phyloP scores from a whole-genome alignment of 495 filamentous ascomycete genomes.

The Penicillium paradoxum region DNA sequence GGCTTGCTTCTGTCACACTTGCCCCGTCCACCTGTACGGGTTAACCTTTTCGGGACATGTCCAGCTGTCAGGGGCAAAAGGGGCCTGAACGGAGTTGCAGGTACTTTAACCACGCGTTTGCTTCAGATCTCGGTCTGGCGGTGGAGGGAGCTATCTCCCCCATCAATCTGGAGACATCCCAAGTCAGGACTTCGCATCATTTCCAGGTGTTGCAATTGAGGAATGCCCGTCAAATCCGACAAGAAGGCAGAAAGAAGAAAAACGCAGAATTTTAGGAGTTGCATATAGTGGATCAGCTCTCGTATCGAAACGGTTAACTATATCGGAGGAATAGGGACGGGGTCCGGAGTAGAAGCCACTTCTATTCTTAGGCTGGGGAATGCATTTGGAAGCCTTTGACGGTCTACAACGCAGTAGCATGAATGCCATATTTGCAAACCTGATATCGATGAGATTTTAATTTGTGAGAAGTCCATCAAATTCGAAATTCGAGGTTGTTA shows the following conservation, averaged over 20 bases:
- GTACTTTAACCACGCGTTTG: background rate
- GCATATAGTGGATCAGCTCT: background rate
- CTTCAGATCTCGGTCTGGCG: background rate
- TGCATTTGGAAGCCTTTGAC: background rate
- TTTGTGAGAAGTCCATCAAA: no score
- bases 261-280: no score
- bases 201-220: no score
- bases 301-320: background rate
- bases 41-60: constrained; percentile 6
- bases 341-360: background rate
- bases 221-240: no score
- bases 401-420: background rate
- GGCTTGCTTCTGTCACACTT: constrained; percentile 3
- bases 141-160: no score
- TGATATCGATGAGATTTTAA: no score
- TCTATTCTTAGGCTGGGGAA: constrained; percentile 3
- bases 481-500: no score
- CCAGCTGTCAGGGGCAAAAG: constrained; percentile 4
- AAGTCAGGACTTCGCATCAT: no score
- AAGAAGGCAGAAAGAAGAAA: background rate
- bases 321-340: background rate
- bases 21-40: background rate
- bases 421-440: no score
- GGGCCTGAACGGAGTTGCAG: background rate
- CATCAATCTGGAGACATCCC: no score